Evolutionary conservation across 176 grass and related monocot species (phyloP).

Genomic region (Saccharum spontaneum): DNA sequence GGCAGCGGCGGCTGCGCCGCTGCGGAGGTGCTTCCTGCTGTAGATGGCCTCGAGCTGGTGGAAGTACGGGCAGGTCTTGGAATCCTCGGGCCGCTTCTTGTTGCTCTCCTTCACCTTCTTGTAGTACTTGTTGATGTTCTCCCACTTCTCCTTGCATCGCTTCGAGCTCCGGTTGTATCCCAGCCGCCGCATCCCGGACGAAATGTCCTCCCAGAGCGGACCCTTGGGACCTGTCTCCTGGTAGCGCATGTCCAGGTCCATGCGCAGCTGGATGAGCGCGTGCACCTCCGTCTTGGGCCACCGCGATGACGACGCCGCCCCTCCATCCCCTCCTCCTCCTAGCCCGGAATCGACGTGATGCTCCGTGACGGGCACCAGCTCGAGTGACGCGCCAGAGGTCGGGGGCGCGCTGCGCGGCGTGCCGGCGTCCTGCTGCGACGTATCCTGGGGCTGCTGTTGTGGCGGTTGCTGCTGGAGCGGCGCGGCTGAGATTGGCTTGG

Average conservation of each 20-base stretch:
- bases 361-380: conserved; percentile 31
- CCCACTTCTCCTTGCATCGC: conserved; percentile 99
- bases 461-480: conserved; percentile 54
- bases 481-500: conserved; percentile 34
- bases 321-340: conserved; percentile 35
- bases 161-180: conserved; percentile 88
- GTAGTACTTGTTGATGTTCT: conserved; percentile 99
- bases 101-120: conserved; percentile 98
- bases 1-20: too few species aligned
- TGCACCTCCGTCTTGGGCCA: conserved; percentile 96
- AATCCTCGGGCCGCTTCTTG: conserved; percentile 86
- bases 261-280: conserved; percentile 80
- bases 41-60: conserved; percentile 90
- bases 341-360: conserved; percentile 26
- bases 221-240: conserved; percentile 77
- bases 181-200: conserved; percentile 64
- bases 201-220: conserved; percentile 94
- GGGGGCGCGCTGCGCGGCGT: conserved; percentile 27
- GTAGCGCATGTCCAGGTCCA: conserved; percentile 75
- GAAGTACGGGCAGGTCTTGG: conserved; percentile 97
- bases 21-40: conserved; percentile 46
- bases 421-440: conserved; percentile 24
- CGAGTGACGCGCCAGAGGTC: conserved; percentile 34
- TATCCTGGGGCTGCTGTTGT: conserved; percentile 19
- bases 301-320: conserved; percentile 60